Evolutionary conservation across 192 early-diverging fungal genomes (phyloP), one percentile per base, ranked within the genome.

Genomic region (Chytriomyces confervae): DNA sequence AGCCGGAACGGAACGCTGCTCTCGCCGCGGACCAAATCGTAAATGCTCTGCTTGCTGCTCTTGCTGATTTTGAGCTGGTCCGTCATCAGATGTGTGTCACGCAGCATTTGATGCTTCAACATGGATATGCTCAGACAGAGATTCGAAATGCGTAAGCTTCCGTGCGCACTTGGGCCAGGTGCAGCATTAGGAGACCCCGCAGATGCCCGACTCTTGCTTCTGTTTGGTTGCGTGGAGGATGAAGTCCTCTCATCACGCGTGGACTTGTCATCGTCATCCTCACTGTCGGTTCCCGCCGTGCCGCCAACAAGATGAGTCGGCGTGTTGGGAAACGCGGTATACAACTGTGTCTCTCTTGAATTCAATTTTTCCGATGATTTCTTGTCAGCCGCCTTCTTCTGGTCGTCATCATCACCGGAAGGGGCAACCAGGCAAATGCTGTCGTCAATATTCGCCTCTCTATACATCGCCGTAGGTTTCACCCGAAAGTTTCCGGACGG

Each of bases 61-160:
- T 51, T 18, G 48, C 27, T 70, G 2, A 47, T 47, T 29, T 72
- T 81, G 24, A 84, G 76, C 0, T 75, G 77, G 24, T 66, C 50
- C 6, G 48, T 50, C 61, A 81, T 49, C 1, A 78, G 77, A 53
- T 77, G 62, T 11, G 80, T 60, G 67, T 86, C 85, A 47, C 79
- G 76, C 6, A 71, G 61, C 47, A 86, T 69, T 36, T 66, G 50
- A 2, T 81, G 75, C 36, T 84, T 80, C 18, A 86, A 81, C 82
- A 86, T 84, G 75, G 82, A 81, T 9, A 83, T 70, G 46, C 69
- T 75, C 5, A 82, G 50, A 49, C 81, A 81, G 10, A 83, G 79
- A 0, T 78, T 86, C 18, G 82, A 73, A 36, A 86, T 75, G 10
- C 36, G 29, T 6, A 86, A 20, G 43, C 29, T 63, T 13, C 53